Conservation (phyloP, 768 basidiomycete species). For the Podaxis mareebaensis region DNA sequence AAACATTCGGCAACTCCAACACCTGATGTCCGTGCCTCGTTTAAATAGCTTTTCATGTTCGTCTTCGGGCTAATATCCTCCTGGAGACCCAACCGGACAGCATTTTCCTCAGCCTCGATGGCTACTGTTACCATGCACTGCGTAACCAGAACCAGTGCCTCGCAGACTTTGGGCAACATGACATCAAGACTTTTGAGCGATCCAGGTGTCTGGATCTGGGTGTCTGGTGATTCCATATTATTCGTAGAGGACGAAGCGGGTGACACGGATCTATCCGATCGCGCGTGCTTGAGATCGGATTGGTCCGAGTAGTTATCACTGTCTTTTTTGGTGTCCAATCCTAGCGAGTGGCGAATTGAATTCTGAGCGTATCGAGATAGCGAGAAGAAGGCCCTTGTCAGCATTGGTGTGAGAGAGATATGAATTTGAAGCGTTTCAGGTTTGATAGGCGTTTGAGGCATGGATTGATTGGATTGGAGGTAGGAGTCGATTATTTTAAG, state of each 20-base stretch:
- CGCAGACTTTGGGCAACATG: conserved; percentile 75
- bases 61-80: conserved; percentile 22
- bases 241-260: conserved; percentile 5
- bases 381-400: conserved; percentile 62
- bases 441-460: conserved; percentile 28
- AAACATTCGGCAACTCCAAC: conserved; percentile 53
- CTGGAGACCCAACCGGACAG: conserved; percentile 18
- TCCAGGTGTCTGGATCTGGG: conserved; percentile 5
- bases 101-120: conserved; percentile 48
- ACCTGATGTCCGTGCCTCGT: conserved; percentile 40
- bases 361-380: conserved; percentile 58
- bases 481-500: conserved; percentile 88
- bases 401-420: conserved; percentile 51
- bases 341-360: conserved; percentile 51
- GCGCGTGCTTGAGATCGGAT: not conserved
- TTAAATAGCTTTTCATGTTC: conserved; percentile 44
- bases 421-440: conserved; percentile 38
- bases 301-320: conserved; percentile 12
- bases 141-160: conserved; percentile 74
- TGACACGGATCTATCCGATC: conserved; percentile 12
- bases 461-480: conserved; percentile 54
- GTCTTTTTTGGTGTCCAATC: conserved; percentile 19
- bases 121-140: conserved; percentile 73
- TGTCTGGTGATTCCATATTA: conserved; percentile 5
- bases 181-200: conserved; percentile 47